Base-by-base conservation (phyloP, 2,329 filamentous ascomycete genomes). In the Hymenoscyphus linearis region DNA sequence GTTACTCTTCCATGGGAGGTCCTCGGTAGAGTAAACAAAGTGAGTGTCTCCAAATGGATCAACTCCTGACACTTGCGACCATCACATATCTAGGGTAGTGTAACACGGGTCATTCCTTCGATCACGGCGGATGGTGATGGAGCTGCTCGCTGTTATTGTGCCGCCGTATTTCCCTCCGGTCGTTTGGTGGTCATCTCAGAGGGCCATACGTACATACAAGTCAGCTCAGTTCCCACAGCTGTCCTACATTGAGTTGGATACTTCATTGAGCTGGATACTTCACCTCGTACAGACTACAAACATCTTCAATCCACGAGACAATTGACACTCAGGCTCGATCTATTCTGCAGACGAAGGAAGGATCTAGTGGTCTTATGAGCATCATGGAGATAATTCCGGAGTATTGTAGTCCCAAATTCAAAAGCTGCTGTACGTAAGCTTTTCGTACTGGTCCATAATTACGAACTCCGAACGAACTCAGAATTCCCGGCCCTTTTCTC, bases 121-220 rank as follows among this genome's bases (percentile, higher is more conserved):
- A 40, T 31, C 31, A 9, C 10, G n/a, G 36, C 36, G 36, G 36
- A 40, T n/a, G 36, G n/a, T 16, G 36, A 40, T n/a, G 36, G n/a
- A 40, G 3, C 18, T 22, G 40, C 40, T 44, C 40, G 16, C n/a
- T 12, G 36, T 18, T 2, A 52, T 52, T 55, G 37, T 36, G 58
- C 58, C 58, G 52, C 58, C 58, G 58, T 60, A 56, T 35, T 25
- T 50, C 35, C 34, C 18, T 60, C 58, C 58, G 52, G 22, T 56
- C 37, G 56, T 35, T 1, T 40, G 13, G 25, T 31, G 31, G 31
- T 9, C 16, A n/a, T 31, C 36, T 40, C n/a, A n/a, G n/a, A n/a
- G n/a, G 18, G 22, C 36, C 31, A 50, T 50, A 57, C 55, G 55
- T 57, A 57, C 55, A 36, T n/a, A 26, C 40, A 53, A 6, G 50